Base-by-base conservation (phyloP, 2,329 filamentous ascomycete species). In the Penicillium rolfsii region DNA sequence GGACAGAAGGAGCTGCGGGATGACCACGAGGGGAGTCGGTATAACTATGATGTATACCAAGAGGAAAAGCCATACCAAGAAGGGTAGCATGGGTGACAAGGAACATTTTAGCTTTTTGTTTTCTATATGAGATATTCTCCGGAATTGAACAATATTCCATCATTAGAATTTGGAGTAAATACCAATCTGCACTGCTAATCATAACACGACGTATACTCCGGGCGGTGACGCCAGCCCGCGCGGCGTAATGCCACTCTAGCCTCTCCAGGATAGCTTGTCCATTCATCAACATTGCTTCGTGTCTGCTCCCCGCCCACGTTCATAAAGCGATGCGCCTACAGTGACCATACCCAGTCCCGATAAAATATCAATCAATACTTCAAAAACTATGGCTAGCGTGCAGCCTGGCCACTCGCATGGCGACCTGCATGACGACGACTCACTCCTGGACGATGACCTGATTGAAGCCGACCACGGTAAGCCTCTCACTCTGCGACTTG, bases 401-500 rank as follows among this genome's bases (percentile, higher is more conserved):
- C 71, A 78, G 54, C 71, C 75, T 52, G 78, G 78, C 61, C 80
- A 80, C 67, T 75, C 79, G 19, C 81, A 82, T 69, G 83, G 85
- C 74, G 85, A 88, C 71, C 87, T 87, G 72, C 81, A 79, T 62
- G 85, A 89, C 63, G 82, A 85, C 72, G 84, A 84, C 65, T 84
- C 87, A 60, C 81, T 85, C 62, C 79, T 89, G 64, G 86, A 89
- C 62, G 87, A 89, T 69, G 89, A 92, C 70, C 78, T 93, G 70
- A 91, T 93, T 77, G 90, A 93, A 70, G 88, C 89, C 3, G 89
- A 92, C 81, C 88, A 93, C 79, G 89, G 90, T 91, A 79, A 71
- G 73, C 64, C 49, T 50, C 22, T 46, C 46, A 26, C 16, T 45
- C 38, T 41, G 19, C 36, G 26, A 65, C 53, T 57, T 41, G 11